These are phyloP conservation scores for Gonium pectorale DNA, from an alignment of 139 green algal genomes.

Conservation along the genomic window DNA sequence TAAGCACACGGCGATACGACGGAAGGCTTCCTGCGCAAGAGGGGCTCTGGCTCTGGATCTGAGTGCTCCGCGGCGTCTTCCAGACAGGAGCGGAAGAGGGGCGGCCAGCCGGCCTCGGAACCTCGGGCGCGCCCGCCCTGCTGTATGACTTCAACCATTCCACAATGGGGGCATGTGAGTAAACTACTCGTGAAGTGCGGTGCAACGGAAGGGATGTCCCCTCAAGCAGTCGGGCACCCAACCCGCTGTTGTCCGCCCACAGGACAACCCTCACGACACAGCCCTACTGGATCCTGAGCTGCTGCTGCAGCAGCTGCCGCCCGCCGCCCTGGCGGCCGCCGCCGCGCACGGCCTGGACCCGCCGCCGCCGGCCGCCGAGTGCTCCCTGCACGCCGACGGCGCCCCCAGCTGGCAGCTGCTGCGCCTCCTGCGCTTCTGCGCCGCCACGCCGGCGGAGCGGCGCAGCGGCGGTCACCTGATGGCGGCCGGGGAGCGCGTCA, in stretches of 20 bases:
- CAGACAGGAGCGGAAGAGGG: no score
- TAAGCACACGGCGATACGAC: no score
- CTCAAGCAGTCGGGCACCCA: not conserved
- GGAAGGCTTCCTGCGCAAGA: no score
- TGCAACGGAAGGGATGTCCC: no score
- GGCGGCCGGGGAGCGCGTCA: constrained; percentile 25
- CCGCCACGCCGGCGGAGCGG: constrained; percentile 41
- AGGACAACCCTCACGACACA: constrained; percentile 80
- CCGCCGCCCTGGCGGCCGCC: not conserved
- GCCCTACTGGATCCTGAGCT: constrained; percentile 50
- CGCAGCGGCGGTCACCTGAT: not conserved
- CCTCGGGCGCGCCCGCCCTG: no score
- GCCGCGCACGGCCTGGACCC: not conserved
- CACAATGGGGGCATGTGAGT: no score
- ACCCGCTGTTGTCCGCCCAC: not conserved
- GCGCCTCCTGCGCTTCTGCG: constrained; percentile 31
- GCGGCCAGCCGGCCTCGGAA: no score
- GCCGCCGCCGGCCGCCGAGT: constrained; percentile 36
- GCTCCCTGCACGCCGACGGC: constrained; percentile 66
- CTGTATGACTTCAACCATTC: no score
- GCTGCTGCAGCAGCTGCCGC: constrained; percentile 27
- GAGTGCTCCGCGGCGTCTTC: no score
- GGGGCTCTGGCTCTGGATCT: no score
- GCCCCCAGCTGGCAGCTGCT: constrained; percentile 73
- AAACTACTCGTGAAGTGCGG: no score